These are phyloP conservation scores for Nakaseomyces glabratus DNA, from an alignment of 1,139 yeast species.

Conservation along the genomic window DNA sequence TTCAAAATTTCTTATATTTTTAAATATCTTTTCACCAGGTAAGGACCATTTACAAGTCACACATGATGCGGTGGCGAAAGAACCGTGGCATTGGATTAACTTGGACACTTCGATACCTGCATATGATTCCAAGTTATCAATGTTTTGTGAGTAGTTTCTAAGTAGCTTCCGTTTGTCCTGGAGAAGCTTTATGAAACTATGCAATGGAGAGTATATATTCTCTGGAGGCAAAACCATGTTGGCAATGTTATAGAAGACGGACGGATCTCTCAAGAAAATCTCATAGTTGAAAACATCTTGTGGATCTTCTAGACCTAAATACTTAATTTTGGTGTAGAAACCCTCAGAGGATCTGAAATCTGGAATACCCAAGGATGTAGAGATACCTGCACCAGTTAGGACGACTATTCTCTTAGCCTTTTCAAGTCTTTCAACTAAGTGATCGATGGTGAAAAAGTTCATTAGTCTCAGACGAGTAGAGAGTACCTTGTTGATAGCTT, in stretches of 20 bases:
- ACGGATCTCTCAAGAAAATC: conserved; percentile 67
- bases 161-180: conserved; percentile 71
- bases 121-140: conserved; percentile 78
- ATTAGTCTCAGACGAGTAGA: conserved; percentile 45
- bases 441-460: conserved; percentile 47
- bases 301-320: conserved; percentile 75
- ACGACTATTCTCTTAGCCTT: conserved; percentile 60
- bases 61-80: conserved; percentile 87
- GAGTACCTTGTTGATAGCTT: conserved; percentile 51
- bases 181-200: conserved; percentile 65
- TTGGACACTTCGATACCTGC: conserved; percentile 68
- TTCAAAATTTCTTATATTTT: conserved; percentile 48
- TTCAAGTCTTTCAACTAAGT: conserved; percentile 44
- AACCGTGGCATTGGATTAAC: conserved; percentile 90
- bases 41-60: conserved; percentile 63
- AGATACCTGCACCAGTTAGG: conserved; percentile 92
- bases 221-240: conserved; percentile 79
- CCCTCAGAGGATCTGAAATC: conserved; percentile 91
- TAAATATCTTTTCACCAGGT: conserved; percentile 58
- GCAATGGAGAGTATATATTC: conserved; percentile 67
- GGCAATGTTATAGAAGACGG: conserved; percentile 78
- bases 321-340: conserved; percentile 60
- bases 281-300: conserved; percentile 86
- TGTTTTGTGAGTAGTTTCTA: conserved; percentile 89
- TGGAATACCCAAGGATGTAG: conserved; percentile 87